Conservation (phyloP, 352 stramenopile species). For the Pythium sukuiense region DNA sequence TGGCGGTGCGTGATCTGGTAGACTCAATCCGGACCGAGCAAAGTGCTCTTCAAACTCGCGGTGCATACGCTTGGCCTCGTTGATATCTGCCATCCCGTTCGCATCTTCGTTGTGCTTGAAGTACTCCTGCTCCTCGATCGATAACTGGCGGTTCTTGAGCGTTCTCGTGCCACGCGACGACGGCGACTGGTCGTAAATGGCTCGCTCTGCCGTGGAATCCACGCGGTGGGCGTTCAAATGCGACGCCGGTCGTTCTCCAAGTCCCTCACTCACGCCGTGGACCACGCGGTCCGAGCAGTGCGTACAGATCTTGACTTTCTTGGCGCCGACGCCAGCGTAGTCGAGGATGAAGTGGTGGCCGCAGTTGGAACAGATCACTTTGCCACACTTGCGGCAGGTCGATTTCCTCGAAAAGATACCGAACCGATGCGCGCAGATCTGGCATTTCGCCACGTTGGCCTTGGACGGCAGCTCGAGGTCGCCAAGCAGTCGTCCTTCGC, state of each 20-base stretch:
- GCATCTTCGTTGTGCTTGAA: conserved; percentile 55
- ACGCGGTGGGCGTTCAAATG: conserved; percentile 20
- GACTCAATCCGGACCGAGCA: conserved; percentile 22
- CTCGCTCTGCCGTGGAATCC: conserved; percentile 22
- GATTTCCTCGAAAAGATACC: conserved; percentile 62
- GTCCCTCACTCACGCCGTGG: conserved; percentile 16
- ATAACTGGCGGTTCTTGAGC: conserved; percentile 35
- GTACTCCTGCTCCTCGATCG: conserved; percentile 59
- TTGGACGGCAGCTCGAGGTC: conserved; percentile 66
- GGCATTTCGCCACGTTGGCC: conserved; percentile 41
- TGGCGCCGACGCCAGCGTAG: conserved; percentile 41
- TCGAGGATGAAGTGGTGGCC: conserved; percentile 52
- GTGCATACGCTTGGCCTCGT: conserved; percentile 69
- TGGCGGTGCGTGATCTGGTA: background rate
- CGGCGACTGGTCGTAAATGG: conserved; percentile 50
- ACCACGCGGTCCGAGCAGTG: conserved; percentile 54
- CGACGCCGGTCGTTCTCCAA: conserved; percentile 4
- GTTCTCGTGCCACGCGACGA: conserved; percentile 17
- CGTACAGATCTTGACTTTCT: conserved; percentile 72
- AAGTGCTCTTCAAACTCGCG: conserved; percentile 60
- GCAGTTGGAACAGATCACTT: conserved; percentile 71
- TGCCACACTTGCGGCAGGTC: conserved; percentile 74
- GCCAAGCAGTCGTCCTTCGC: conserved; percentile 46
- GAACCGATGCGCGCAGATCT: conserved; percentile 57
- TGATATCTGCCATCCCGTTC: conserved; percentile 48